Base-by-base conservation (phyloP, 2,329 filamentous ascomycete species). In the Pseudogymnoascus sp. region DNA sequence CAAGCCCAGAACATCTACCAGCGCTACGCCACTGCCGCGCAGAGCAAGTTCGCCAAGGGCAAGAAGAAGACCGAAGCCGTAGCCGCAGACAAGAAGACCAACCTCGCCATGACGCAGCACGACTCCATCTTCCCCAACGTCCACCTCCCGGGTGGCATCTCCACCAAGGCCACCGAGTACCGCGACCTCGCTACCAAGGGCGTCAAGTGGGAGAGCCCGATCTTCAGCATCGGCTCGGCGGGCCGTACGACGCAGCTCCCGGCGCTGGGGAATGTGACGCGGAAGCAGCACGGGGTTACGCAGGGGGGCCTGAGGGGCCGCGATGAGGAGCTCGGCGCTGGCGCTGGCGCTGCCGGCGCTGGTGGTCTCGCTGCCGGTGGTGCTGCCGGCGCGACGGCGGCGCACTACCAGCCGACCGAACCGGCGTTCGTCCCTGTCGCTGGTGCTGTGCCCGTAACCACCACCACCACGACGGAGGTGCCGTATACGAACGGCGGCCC, bases 91-190 rank as follows among this genome's bases (percentile, higher is more conserved):
- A 91, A 85, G 73, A 86, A 89, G 77, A 85, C 92, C 74, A 94
- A 95, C 74, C 78, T 92, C 49, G 89, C 90, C n/a, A 79, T 92
- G 66, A 95, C 92, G 41, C 85, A 92, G 77, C 84, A 96, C 68
- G 91, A 97, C 72, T 92, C 90, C 67, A 91, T 97, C 67, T 96
- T 99, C 87, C 89, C 91, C 71, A 80, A 93, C 72, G 87, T 99
- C 72, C 82, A 87, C 63, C 81, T 99, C 5, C 92, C 92, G 26
- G 90, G 90, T 33, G 92, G 92, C 62, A 93, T 97, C 74, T 94
- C 90, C 69, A 87, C 85, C 78, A 97, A 96, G 84, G 92, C 93
- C 8, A 95, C 91, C 23, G 91, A 96, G 76, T 97, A 95, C 82
- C 91, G 86, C 78, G 86, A 97, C 21, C 82, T 96, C 63, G 91